Evolutionary conservation across 2,329 filamentous ascomycete species (phyloP), one percentile per base, ranked within the genome.

Genomic region (Diaporthe helianthi): DNA sequence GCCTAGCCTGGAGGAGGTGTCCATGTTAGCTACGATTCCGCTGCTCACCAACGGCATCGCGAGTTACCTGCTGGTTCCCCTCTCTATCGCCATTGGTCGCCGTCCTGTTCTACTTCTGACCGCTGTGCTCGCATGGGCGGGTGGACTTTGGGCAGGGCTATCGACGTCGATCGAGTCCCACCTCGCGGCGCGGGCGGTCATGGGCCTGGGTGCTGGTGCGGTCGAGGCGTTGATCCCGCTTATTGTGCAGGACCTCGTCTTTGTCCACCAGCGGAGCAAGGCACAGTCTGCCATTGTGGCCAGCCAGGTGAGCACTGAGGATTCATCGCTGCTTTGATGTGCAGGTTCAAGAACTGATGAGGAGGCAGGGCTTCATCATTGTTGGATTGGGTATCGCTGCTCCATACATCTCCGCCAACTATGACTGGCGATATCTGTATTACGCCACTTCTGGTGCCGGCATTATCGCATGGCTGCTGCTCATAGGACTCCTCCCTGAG

Each of bases 231-330:
- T 81, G 24, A 76, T 81, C 8, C 79, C 80, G 3, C 73, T 81
- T 13, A 78, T 81, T 38, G 76, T 80, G 1, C 79, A 81, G 73
- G 79, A 81, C 49, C 75, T 81, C 47, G 76, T 80, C 52, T 81
- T 81, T 38, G 76, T 80, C 22, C 79, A 81, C 66, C 75, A 81
- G 74, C 76, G 79, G 4, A 79, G 78, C 70, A 73, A 73, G 64
- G 79, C 76, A 13, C 75, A 80, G 47, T 76, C 79, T 12, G 72
- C 75, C 7, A 73, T 80, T 24, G 72, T 77, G 17, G 70, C 72
- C 17, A 71, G 69, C n/a, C 75, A 74, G 69, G 69, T 73, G 38
- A 60, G 70, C 4, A 47, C 2, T 73, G 38, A 60, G 70, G 6
- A 47, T 3, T 8, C 3, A 24, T n/a, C 54, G 15, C n/a, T 13